Evolutionary conservation across 352 stramenopile genomes (phyloP), one percentile per base, ranked within the genome.

Genomic region (Pythium volutum): DNA sequence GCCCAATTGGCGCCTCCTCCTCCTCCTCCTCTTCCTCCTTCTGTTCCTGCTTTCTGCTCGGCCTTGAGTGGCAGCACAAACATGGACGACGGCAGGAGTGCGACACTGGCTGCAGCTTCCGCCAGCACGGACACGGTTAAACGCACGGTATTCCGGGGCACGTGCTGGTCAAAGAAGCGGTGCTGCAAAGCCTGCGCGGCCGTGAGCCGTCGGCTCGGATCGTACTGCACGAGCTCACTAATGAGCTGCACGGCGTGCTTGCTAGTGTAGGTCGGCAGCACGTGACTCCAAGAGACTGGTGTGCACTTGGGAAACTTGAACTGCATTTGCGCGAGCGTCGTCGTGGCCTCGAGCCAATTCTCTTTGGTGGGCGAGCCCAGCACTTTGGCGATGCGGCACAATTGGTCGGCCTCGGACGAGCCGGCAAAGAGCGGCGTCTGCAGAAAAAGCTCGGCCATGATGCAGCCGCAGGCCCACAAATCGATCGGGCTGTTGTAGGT

Each of bases 381-480:
- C n/a, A 98, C 77, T 36, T 82, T 88, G 76, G 85, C 97, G 60
- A 98, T 98, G 31, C 97, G 97, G 66, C 93, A 93, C 26, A 99
- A 87, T 73, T 99, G 91, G 75, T 99, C 96, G 20, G 94, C 87
- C 68, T 99, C 97, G 20, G 76, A 95, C 18, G 74, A 86, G 6
- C 97, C 81, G n/a, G 83, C 74, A 57, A 93, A 95, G 10, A 91
- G 61, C 23, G 81, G 80, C n/a, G 74, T 67, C 39, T 82, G 84
- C 11, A 89, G 55, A 15, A 76, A 85, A 22, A 93, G 76, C 68
- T 95, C 86, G n/a, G 82, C 84, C 66, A 91, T 74, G 54, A 90
- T 91, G 51, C 82, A 95, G 27, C 84, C 84, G 27, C 80, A 91
- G 11, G 86, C 82, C 84, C 86, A 95, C 49, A 95, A 68, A 39